Evolutionary conservation across 345 rosid genomes (phyloP).

Genomic region (Conringia planisiliqua): DNA sequence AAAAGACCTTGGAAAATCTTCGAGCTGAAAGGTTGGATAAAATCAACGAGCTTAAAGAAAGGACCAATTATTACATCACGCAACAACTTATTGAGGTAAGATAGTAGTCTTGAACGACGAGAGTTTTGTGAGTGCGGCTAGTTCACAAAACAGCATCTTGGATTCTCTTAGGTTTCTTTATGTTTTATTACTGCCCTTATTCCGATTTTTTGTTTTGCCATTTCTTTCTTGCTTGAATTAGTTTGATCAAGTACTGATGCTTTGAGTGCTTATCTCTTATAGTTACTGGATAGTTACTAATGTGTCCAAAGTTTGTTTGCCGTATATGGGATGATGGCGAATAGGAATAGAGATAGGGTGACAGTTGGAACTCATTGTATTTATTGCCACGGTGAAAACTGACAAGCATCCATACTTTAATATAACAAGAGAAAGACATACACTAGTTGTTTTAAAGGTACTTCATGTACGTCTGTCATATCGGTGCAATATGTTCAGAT

Average conservation of each 20-base stretch:
- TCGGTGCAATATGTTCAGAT: not conserved
- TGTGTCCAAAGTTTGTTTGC: not conserved
- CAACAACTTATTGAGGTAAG: slow-evolving; percentile 93
- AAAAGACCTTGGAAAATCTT: slow-evolving; percentile 73
- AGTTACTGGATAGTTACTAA: not conserved
- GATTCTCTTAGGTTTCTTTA: not conserved
- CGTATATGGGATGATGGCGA: not conserved
- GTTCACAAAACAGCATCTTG: not conserved
- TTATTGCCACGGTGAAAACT: not conserved
- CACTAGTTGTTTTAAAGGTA: not conserved
- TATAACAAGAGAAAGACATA: not conserved
- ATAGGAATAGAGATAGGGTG: not conserved
- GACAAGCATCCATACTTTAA: not conserved
- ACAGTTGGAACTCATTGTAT: not conserved
- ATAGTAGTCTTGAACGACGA: not conserved
- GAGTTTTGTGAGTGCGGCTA: not conserved
- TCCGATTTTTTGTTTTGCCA: not conserved
- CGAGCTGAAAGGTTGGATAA: slow-evolving; percentile 85
- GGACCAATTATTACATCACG: slow-evolving; percentile 83
- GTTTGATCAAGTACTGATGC: not conserved
- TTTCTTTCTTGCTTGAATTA: not conserved
- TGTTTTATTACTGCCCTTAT: too few relatives aligned
- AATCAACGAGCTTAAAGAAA: slow-evolving; percentile 93
- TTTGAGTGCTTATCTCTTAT: not conserved
- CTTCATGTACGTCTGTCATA: not conserved